These are phyloP conservation scores for Saccharum hybrid DNA, from an alignment of 202 grass and related monocot species.

Conservation along the genomic window DNA sequence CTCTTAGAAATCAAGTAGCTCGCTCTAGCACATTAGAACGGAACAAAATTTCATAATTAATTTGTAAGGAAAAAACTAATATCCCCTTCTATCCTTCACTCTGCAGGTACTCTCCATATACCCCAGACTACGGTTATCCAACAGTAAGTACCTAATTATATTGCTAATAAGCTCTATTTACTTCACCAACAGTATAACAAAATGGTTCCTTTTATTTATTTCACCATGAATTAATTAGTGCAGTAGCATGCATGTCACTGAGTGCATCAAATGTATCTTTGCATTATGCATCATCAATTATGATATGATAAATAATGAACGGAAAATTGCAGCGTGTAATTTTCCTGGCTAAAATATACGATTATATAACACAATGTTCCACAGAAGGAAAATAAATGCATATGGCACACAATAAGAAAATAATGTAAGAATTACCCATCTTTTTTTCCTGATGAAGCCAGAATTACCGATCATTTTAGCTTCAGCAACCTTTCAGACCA, in stretches of 20 bases:
- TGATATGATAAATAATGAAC: conserved; percentile 10
- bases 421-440: conserved; percentile 21
- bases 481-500: conserved; percentile 24
- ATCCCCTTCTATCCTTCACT: conserved; percentile 5
- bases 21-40: neutral
- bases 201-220: conserved; percentile 27
- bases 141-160: conserved; percentile 50
- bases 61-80: conserved; percentile 34
- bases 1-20: conserved; percentile 11
- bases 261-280: neutral
- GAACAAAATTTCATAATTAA: conserved; percentile 18
- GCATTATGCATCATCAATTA: conserved; percentile 7
- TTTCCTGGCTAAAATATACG: conserved; percentile 4
- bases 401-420: conserved; percentile 9
- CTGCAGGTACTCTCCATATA: conserved; percentile 76
- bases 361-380: conserved; percentile 14
- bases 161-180: conserved; percentile 16
- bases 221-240: neutral
- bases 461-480: conserved; percentile 38
- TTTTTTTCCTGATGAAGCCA: neutral
- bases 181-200: neutral
- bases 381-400: conserved; percentile 5
- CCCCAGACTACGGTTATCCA: conserved; percentile 64
- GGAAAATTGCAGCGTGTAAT: neutral
- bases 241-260: neutral